These are phyloP conservation scores for Gonapodya sp. DNA, from an alignment of 192 early-diverging fungal species.

Conservation along the genomic window DNA sequence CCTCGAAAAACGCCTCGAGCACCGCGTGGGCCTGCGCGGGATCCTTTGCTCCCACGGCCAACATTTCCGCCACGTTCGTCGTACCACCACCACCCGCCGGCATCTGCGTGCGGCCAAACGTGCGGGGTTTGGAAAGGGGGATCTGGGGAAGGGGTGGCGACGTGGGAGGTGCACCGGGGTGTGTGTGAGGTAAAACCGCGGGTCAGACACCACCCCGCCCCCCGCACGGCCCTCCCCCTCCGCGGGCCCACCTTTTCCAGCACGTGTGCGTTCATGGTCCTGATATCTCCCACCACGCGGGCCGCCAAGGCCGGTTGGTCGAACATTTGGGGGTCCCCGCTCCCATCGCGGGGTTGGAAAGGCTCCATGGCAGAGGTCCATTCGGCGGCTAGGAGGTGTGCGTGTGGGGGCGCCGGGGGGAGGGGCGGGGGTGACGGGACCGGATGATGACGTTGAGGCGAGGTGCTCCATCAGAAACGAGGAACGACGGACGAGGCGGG, in stretches of 20 bases:
- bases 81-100: background rate
- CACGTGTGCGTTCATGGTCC: constrained; percentile 21
- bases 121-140: background rate
- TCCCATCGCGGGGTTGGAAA: constrained; percentile 25
- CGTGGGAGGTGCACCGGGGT: constrained; percentile 20
- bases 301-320: constrained; percentile 34
- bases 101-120: background rate
- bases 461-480: too few species aligned
- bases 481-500: too few species aligned
- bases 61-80: constrained; percentile 20
- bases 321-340: constrained; percentile 26
- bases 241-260: constrained; percentile 13
- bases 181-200: background rate
- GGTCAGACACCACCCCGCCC: background rate
- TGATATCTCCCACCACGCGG: constrained; percentile 28
- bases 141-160: background rate
- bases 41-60: constrained; percentile 34
- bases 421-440: too few species aligned
- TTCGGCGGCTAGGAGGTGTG: constrained; percentile 23
- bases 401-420: too few species aligned
- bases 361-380: constrained; percentile 33
- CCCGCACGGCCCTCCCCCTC: too few species aligned
- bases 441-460: too few species aligned
- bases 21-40: constrained; percentile 28
- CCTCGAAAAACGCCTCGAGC: constrained; percentile 34